Evolutionary conservation across 2,329 filamentous ascomycete genomes (phyloP).

Genomic region (Colletotrichum musicola): DNA sequence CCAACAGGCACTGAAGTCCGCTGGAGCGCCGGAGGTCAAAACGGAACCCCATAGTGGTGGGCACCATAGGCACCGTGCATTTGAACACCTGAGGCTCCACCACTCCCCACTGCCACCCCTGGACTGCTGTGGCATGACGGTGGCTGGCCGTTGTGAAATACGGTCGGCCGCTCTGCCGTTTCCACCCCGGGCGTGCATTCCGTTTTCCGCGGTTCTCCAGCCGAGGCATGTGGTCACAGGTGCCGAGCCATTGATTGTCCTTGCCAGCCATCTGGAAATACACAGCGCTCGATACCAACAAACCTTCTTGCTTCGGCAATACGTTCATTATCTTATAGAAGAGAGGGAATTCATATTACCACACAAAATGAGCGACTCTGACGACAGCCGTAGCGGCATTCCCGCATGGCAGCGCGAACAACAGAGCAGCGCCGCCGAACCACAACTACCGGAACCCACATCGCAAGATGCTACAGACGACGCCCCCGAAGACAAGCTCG

Average conservation of each 20-base stretch:
- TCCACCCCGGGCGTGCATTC: background rate
- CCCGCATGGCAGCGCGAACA: slow-evolving; percentile 49
- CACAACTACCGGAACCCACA: slow-evolving; percentile 14
- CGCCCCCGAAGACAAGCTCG: slow-evolving; percentile 51
- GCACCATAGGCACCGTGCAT: slow-evolving; percentile 35
- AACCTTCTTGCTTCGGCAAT: background rate
- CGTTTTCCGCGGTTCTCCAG: slow-evolving; percentile 23
- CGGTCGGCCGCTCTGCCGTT: background rate
- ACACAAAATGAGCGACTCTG: slow-evolving; percentile 49
- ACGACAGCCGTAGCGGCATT: slow-evolving; percentile 45
- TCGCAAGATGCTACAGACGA: slow-evolving; percentile 26
- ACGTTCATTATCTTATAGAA: background rate
- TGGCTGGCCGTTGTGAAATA: no score
- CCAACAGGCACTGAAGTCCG: slow-evolving; percentile 35
- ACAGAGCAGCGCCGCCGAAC: slow-evolving; percentile 21
- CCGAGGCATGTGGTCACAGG: slow-evolving; percentile 41
- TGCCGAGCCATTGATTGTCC: slow-evolving; percentile 30
- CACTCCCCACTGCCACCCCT: slow-evolving; percentile 14
- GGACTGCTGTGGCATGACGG: background rate
- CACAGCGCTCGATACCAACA: background rate
- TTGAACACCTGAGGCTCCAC: slow-evolving; percentile 1
- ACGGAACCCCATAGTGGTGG: slow-evolving; percentile 31
- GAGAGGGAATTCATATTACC: background rate
- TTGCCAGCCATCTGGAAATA: background rate
- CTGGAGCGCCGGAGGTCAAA: slow-evolving; percentile 35